Evolutionary conservation across 345 rosid genomes (phyloP), one percentile per base, ranked within the genome.

Genomic region (Eucalyptus curtisii): DNA sequence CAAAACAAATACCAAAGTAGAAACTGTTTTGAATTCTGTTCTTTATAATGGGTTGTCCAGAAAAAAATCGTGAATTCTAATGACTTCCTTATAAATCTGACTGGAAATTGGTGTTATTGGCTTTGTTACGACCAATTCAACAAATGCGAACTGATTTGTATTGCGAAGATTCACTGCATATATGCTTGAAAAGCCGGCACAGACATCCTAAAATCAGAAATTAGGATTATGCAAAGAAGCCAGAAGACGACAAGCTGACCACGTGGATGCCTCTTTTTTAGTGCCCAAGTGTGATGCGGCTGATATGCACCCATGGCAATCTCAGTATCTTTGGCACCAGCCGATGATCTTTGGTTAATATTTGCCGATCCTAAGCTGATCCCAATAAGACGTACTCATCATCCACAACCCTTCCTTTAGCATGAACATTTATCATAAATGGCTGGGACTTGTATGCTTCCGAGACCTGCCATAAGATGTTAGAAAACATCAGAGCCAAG

Each of bases 231-330:
- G 57, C 42, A 79, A 82, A 49, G 64, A 86, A 40, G 15, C 40
- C 89, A 87, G 50, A 49, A 40, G 55, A 47, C 47, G 88, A 93
- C 84, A 86, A 98, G 99, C 99, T 94, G 97, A 87, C 98, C 99
- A 48, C 86, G 92, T 24, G 99, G 98, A 89, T 93, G 97, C 87
- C 89, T 92, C 80, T 93, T 95, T 88, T 93, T 95, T 82, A 90
- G 15, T 86, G 89, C 88, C 99, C 99, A 96, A 27, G 98, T 89
- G 88, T 95, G 92, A 93, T 94, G 94, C n/a, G 98, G 99, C 90
- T 97, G 99, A 89, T 98, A 98, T 22, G 98, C 96, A 88, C 97
- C 99, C 99, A 98, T 95, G 33, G 99, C 99, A 86, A 95, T 95
- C 93, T 97, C 99, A 2, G 99, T 95, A 90, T 96, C 99, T 91